Evolutionary conservation across 1,284 basidiomycete genomes (phyloP).

Genomic region (Irpex rosettiformis): DNA sequence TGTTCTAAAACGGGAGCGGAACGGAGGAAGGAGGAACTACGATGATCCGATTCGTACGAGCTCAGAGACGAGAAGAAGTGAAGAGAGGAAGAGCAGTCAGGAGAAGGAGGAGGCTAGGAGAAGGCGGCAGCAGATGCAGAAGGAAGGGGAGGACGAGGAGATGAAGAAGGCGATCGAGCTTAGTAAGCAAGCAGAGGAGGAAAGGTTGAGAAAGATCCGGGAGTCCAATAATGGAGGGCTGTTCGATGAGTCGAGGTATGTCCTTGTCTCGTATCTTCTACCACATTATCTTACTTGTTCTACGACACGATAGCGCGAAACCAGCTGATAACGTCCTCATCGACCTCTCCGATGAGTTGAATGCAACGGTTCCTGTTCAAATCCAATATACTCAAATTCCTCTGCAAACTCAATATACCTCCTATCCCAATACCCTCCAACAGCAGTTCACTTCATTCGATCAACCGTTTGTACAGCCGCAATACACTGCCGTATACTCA

Average conservation of each 20-base stretch:
- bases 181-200: slow-evolving; percentile 82
- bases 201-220: slow-evolving; percentile 48
- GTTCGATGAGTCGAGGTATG: background rate
- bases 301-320: background rate
- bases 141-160: slow-evolving; percentile 67
- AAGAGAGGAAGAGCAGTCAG: slow-evolving; percentile 37
- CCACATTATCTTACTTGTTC: no score
- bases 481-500: slow-evolving; percentile 43
- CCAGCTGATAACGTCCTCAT: slow-evolving; percentile 17
- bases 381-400: slow-evolving; percentile 47
- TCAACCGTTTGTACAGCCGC: slow-evolving; percentile 38
- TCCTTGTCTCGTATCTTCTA: background rate
- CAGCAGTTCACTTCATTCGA: slow-evolving; percentile 9
- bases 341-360: slow-evolving; percentile 19
- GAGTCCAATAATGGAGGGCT: background rate
- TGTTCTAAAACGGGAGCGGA: slow-evolving; percentile 78
- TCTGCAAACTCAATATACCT: slow-evolving; percentile 44
- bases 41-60: background rate
- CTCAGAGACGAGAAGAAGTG: slow-evolving; percentile 1
- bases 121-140: slow-evolving; percentile 64
- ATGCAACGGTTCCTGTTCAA: slow-evolving; percentile 27
- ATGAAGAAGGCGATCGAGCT: slow-evolving; percentile 73
- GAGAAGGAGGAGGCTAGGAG: slow-evolving; percentile 37
- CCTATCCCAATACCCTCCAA: slow-evolving; percentile 55
- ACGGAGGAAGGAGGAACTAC: slow-evolving; percentile 33